Base-by-base conservation (phyloP, 2,329 filamentous ascomycete genomes). In the Penicillium janthinellum region DNA sequence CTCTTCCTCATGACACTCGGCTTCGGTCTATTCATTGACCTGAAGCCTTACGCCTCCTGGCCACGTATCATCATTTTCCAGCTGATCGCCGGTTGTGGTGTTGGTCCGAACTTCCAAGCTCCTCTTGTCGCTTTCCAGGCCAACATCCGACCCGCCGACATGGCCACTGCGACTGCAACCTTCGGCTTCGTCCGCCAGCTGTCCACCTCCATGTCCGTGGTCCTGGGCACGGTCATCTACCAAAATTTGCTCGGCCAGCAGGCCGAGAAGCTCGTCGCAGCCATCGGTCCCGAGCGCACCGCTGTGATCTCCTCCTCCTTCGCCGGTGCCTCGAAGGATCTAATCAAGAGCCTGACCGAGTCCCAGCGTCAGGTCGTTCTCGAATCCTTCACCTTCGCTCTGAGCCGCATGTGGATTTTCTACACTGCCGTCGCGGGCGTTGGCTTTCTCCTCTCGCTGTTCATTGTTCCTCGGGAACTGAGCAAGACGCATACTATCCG, bases 121-220 rank as follows among this genome's bases (percentile, higher is more conserved):
- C 86, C 86, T 0, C 77, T 89, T 25, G 83, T 89, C 39, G 84
- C 85, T 0, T 80, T 91, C 5, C 89, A 91, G 67, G 82, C 84
- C 3, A 83, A 82, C 12, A 84, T 90, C 41, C 78, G 81, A 15
- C 82, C 82, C 6, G 75, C 79, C 11, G 87, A 90, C 58, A 84
- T 88, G 54, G 86, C 86, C 2, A 83, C 84, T 1, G 87, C 85
- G 14, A 88, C 86, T 0, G 82, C 85, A 0, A 86, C 85, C 2
- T 87, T 87, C 68, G 78, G 79, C 11, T 89, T 89, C 69, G 72
- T 86, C 42, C 82, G 86, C 28, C 84, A 86, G 67, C 75, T 88
- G 38, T 81, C 83, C 3, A 83, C 83, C 0, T 79, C 84, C 44
- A 79, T 87, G 25, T 84, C 84, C 10, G 79, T 88, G 58, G 86